These are phyloP conservation scores for Aspergillus luchuensis DNA, from an alignment of 2,329 filamentous ascomycete genomes.

Conservation along the genomic window DNA sequence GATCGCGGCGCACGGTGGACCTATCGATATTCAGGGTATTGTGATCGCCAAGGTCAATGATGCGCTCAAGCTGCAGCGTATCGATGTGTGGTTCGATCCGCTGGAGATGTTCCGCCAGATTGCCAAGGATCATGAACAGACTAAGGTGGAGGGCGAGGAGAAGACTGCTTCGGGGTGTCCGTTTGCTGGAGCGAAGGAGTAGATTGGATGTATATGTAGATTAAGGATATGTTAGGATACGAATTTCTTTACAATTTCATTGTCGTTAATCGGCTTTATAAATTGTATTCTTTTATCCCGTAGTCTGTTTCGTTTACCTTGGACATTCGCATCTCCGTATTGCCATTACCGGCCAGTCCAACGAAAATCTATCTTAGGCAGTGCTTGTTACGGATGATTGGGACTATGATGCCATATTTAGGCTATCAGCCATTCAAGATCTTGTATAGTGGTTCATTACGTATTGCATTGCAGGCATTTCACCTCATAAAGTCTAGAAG, in stretches of 20 bases:
- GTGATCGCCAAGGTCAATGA: conserved; percentile 65
- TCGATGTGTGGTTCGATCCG: conserved; percentile 68
- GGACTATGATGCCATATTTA: too few relatives aligned
- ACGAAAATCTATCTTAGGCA: too few relatives aligned
- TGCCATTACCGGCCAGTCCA: too few relatives aligned
- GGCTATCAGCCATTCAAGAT: too few relatives aligned
- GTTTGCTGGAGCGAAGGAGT: conserved; percentile 7
- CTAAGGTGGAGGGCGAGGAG: background rate
- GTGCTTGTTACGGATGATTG: too few relatives aligned
- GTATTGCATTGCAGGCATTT: too few relatives aligned
- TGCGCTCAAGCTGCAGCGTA: conserved; percentile 57
- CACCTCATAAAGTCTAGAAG: background rate
- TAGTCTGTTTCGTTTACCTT: background rate
- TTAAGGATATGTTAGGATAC: background rate
- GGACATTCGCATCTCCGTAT: fast-evolving
- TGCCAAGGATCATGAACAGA: conserved; percentile 23
- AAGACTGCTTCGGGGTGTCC: conserved; percentile 9
- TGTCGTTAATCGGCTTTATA: too few relatives aligned
- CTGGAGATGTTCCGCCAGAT: conserved; percentile 69
- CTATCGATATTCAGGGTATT: conserved; percentile 66
- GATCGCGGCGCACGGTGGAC: conserved; percentile 61
- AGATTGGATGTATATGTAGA: background rate
- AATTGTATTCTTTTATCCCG: too few relatives aligned
- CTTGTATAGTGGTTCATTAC: too few relatives aligned
- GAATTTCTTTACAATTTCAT: too few relatives aligned